Evolutionary conservation across 148 eudicot species (phyloP), one percentile per base, ranked within the genome.

Genomic region (Chenopodium suecicum): DNA sequence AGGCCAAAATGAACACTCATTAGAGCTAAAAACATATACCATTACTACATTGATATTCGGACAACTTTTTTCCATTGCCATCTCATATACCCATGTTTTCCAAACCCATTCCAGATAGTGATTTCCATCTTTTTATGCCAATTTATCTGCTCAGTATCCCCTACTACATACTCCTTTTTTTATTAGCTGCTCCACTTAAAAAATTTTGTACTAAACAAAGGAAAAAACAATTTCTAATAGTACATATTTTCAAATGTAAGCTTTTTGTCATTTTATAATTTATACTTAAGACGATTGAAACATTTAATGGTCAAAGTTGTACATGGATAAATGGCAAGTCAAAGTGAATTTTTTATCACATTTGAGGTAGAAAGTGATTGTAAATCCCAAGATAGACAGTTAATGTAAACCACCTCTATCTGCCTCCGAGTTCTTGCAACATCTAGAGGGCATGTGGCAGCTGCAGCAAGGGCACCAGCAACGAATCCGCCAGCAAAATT

Each of bases 341-440:
- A 34, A 41, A 41, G 44, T 4, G 7, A 1, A 41, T 56, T 7
- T 79, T 9, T 62, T 44, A 20, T 47, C 54, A 60, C 54, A 62
- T 19, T 50, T 16, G 34, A 54, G n/a, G 66, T 34, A 19, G 47
- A 31, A 56, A 7, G 12, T 20, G 27, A 54, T 19, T 69, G 81
- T 69, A 70, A 7, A 66, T 81, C 34, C n/a, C 74, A 6, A 20
- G 20, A 80, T 52, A 65, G 14, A 25, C 25, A 23, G 32, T 31
- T 2, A 48, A 78, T 70, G 78, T 60, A 17, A 60, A 78, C 1
- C n/a, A 95, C 99, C 99, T 95, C 98, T 65, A 95, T 93, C 70
- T 93, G 99, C 77, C 94, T 86, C 65, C 98, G 89, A 46, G 99
- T 95, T 85, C 93, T 91, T 37, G 97, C 98, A 83, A 95, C 98